Base-by-base conservation (phyloP, 805 yeast species). In the Yamadazyma olivae region DNA sequence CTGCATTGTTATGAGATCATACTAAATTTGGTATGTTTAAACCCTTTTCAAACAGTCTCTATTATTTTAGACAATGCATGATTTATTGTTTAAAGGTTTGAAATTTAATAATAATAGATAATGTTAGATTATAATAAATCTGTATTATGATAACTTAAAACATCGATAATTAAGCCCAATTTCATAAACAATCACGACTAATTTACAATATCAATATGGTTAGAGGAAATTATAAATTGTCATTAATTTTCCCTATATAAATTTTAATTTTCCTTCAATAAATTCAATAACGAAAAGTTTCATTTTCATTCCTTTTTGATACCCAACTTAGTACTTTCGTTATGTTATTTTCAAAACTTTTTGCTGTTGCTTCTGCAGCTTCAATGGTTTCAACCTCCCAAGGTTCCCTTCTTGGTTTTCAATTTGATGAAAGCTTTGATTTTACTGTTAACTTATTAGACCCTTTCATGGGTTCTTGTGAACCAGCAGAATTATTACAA, bases 311-410 rank as follows among this genome's bases (percentile, higher is more conserved):
- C 23, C n/a, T n/a, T n/a, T 20, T 20, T 20, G 10, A 20, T 20
- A 20, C 10, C 23, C 23, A 20, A 20, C 23, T 20, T 20, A 20
- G 23, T 7, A 20, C 9, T 20, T 16, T 27, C 30, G 30, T 16
- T 38, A 43, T 44, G 45, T 32, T 36, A 17, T 39, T 39, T 21
- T 29, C 40, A 18, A 41, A 32, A 26, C 31, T 36, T 33, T 26
- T 36, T 12, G 21, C 40, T 15, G 37, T 41, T 26, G 36, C 38
- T 26, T 33, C 45, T 6, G 20, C 26, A 6, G 43, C 46, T 5
- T 30, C 40, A 14, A 18, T 38, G 28, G 35, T 32, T 32, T 16
- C 30, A 17, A 12, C 25, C 10, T 37, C 40, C 4, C 24, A 38
- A 30, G 27, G 44, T 21, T 20, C 39, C 16, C 37, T 40, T 19